Evolutionary conservation across 345 rosid species (phyloP).

Genomic region (Moricandia moricandioides): DNA sequence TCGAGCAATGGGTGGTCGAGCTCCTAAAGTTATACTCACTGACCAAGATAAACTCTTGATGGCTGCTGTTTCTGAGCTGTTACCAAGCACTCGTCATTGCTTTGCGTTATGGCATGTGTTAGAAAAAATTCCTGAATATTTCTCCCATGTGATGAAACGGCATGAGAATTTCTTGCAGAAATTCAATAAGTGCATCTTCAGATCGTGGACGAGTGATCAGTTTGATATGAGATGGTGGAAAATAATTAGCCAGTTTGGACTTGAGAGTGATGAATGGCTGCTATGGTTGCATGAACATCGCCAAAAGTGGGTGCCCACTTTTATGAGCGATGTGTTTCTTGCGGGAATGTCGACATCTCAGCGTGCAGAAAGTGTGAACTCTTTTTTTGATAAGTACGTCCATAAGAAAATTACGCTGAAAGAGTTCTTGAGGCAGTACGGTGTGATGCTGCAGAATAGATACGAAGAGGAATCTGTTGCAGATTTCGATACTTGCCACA

Average conservation of each 20-base stretch:
- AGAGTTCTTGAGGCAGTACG: conserved; percentile 62
- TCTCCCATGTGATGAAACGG: conserved; percentile 42
- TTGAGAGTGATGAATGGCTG: conserved; percentile 53
- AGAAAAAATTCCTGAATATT: conserved; percentile 46
- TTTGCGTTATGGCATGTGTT: conserved; percentile 49
- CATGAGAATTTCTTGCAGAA: conserved; percentile 54
- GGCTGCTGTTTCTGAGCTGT: conserved; percentile 38
- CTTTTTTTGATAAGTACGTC: conserved; percentile 58
- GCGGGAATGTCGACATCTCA: conserved; percentile 61
- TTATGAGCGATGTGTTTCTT: conserved; percentile 44
- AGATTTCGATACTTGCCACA: conserved; percentile 65
- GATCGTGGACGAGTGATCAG: conserved; percentile 57
- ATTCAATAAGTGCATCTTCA: conserved; percentile 62
- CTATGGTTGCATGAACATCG: conserved; percentile 56
- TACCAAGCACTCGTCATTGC: conserved; percentile 45
- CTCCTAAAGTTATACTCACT: conserved; percentile 47
- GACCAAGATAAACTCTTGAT: conserved; percentile 46
- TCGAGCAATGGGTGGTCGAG: conserved; percentile 47
- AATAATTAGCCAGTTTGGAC: conserved; percentile 58
- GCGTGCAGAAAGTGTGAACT: conserved; percentile 59
- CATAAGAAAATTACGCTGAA: conserved; percentile 59
- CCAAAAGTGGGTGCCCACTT: conserved; percentile 58
- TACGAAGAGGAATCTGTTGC: conserved; percentile 69
- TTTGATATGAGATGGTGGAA: conserved; percentile 66
- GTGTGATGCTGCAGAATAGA: conserved; percentile 51